Evolutionary conservation across 768 basidiomycete genomes (phyloP), one percentile per base, ranked within the genome.

Genomic region (Dacryopinax spathularia): DNA sequence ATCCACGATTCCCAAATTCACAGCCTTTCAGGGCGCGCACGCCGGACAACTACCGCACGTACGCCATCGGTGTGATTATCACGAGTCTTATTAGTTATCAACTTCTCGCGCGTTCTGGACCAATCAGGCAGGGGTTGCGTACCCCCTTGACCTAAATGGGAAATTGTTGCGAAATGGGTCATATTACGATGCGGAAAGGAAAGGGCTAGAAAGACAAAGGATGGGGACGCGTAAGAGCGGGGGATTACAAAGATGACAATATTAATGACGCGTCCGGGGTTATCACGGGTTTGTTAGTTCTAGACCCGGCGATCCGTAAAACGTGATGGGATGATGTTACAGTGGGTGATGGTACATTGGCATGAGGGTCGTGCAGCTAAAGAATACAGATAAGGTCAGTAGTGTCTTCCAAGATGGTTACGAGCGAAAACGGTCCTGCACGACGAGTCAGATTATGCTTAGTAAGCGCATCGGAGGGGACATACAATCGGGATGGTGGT

Each of bases 401-500:
- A 34, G n/a, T 13, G 60, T 39, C 60, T 61, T 39, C 36, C 60
- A 27, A 34, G 34, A 22, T 39, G 34, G 31, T 76, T 77, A 33
- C 73, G 72, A 27, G 75, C 63, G 61, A 74, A 73, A 2, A 72
- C 69, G 37, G 77, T 61, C 33, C 29, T 34, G 56, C 56, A 43
- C 29, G 59, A 64, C 33, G 25, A 60, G 18, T 27, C 37, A 59
- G 29, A 31, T 10, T 25, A 37, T n/a, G 10, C 16, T 65, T 27
- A 9, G 48, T 13, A 27, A 3, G 25, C 48, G 63, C n/a, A 33
- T 20, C 65, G 35, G 29, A 41, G 29, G 56, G 62, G 22, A 81
- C 89, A 77, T 69, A 91, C 89, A 88, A 71, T 64, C 83, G 81
- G 12, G 89, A 89, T 2, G 84, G 80, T 37, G 79, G 79, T 18